phyloP scores from a whole-genome alignment of 2,329 filamentous ascomycete species.

The Aureobasidium sp. region DNA sequence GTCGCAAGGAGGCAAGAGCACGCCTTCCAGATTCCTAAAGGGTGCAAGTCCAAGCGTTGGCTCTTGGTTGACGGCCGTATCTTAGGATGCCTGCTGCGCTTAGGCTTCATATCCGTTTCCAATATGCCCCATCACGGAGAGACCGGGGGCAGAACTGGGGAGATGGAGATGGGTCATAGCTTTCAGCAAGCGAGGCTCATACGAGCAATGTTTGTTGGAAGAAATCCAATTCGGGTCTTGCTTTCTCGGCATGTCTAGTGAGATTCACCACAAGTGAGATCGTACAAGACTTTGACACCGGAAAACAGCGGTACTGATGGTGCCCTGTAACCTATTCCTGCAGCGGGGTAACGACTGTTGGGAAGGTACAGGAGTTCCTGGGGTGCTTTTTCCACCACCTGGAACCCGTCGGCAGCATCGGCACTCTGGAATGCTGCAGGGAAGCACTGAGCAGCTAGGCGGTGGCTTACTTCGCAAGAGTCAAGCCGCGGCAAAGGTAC shows the following conservation, averaged over 20 bases:
- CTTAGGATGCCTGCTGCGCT: neutral
- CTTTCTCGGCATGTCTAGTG: neutral
- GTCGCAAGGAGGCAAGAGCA: neutral
- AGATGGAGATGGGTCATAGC: neutral
- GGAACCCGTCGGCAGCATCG: neutral
- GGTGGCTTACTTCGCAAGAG: neutral
- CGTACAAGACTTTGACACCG: neutral
- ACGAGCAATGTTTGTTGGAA: neutral
- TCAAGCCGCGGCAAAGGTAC: constrained; percentile 3
- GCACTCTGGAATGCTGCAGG: constrained; percentile 8
- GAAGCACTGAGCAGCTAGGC: neutral
- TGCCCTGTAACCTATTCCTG: neutral
- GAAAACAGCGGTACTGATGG: neutral
- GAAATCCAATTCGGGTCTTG: neutral
- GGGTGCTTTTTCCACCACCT: neutral
- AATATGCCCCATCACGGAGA: neutral
- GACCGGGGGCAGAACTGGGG: neutral
- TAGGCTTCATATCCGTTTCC: neutral
- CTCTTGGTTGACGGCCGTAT: neutral
- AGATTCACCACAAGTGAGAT: neutral
- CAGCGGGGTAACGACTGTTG: constrained; percentile 9
- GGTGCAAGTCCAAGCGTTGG: constrained; percentile 6
- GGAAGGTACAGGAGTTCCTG: neutral
- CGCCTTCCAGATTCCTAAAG: neutral
- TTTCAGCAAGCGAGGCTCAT: neutral